These are phyloP conservation scores for Suhomyces bolitotheri DNA, from an alignment of 1,139 yeast species.

Conservation along the genomic window DNA sequence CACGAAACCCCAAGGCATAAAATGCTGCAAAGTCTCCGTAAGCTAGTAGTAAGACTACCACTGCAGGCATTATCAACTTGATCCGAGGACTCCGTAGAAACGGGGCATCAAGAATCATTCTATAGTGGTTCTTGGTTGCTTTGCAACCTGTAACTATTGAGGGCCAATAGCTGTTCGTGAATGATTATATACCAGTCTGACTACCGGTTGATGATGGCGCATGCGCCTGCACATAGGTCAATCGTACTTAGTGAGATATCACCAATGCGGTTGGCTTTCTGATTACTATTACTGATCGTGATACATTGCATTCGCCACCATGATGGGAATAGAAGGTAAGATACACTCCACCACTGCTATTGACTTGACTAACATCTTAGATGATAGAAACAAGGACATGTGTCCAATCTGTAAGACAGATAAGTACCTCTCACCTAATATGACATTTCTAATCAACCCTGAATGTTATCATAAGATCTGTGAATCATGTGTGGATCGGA, in stretches of 20 bases:
- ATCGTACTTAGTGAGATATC: too few relatives aligned
- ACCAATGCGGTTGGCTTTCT: too few relatives aligned
- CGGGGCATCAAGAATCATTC: conserved; percentile 15
- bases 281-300: too few relatives aligned
- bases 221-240: too few relatives aligned
- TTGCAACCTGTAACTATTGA: background rate
- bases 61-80: conserved; percentile 24
- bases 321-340: conserved; percentile 13
- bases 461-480: conserved; percentile 98
- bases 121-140: background rate
- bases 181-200: too few relatives aligned
- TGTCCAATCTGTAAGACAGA: conserved; percentile 98
- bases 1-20: conserved; percentile 40
- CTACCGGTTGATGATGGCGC: too few relatives aligned
- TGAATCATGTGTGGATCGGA: conserved; percentile 93
- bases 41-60: conserved; percentile 26
- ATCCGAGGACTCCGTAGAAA: conserved; percentile 14
- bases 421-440: conserved; percentile 88
- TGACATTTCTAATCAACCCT: conserved; percentile 89
- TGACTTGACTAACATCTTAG: conserved; percentile 18
- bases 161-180: too few relatives aligned
- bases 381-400: conserved; percentile 63
- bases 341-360: background rate
- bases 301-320: conserved; percentile 1
- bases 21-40: conserved; percentile 36